Conservation (phyloP, 768 basidiomycete species). For the Leccinum variicolor region DNA sequence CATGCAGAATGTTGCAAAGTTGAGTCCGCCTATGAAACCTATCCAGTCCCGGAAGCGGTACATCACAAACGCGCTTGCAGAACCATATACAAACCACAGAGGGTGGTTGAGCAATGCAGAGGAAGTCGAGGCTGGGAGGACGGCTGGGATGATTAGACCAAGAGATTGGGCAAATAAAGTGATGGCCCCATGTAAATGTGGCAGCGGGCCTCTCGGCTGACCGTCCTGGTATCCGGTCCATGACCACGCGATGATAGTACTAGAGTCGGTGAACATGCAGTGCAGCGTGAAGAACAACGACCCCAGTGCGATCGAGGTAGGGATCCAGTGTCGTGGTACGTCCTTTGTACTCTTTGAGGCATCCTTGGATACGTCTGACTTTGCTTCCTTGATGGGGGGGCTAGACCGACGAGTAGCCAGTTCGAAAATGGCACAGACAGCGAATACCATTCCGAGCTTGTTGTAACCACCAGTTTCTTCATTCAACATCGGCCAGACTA, state of each 20-base stretch:
- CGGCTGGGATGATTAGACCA: slow-evolving; percentile 47
- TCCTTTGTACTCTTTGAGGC: slow-evolving; percentile 1
- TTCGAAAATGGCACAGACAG: slow-evolving; percentile 56
- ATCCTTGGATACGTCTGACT: neutral
- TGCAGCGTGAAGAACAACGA: slow-evolving; percentile 70
- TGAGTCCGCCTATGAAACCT: slow-evolving; percentile 68
- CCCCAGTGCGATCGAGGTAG: slow-evolving; percentile 56
- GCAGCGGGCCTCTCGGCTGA: slow-evolving; percentile 62
- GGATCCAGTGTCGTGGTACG: slow-evolving; percentile 32
- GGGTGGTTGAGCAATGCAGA: slow-evolving; percentile 40
- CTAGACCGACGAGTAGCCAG: slow-evolving; percentile 41
- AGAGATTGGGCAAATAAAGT: slow-evolving; percentile 62
- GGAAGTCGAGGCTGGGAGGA: slow-evolving; percentile 21
- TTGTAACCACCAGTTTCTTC: slow-evolving; percentile 67
- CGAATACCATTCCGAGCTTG: slow-evolving; percentile 58
- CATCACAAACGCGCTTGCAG: slow-evolving; percentile 50
- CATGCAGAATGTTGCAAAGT: slow-evolving; percentile 60
- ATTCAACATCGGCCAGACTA: slow-evolving; percentile 80
- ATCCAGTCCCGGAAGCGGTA: slow-evolving; percentile 62
- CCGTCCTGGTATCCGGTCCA: slow-evolving; percentile 83
- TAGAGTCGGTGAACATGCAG: slow-evolving; percentile 68
- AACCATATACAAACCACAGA: slow-evolving; percentile 53
- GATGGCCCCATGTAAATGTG: slow-evolving; percentile 65
- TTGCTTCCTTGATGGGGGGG: slow-evolving; percentile 1
- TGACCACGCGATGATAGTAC: slow-evolving; percentile 80